phyloP scores from a whole-genome alignment of 169 alveolate genomes.

The Cyclospora cayetanensis region DNA sequence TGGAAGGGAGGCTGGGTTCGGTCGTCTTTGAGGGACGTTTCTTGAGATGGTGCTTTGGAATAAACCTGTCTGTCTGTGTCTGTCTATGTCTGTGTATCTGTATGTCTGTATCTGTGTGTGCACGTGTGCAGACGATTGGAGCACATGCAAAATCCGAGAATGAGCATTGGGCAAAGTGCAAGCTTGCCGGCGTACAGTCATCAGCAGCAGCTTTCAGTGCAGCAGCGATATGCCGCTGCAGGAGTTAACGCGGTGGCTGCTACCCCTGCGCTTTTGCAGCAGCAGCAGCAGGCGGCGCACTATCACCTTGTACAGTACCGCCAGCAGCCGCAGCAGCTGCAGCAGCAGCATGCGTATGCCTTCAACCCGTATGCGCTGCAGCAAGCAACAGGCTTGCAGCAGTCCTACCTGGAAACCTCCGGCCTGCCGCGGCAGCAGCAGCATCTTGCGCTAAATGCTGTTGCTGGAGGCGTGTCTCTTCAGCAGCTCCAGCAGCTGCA shows the following conservation, averaged over 20 bases:
- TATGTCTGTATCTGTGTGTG: too few relatives aligned
- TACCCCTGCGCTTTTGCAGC: neutral
- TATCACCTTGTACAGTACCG: neutral
- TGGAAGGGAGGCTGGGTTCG: too few relatives aligned
- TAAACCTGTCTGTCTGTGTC: too few relatives aligned
- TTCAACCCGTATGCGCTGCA: neutral
- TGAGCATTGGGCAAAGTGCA: too few relatives aligned
- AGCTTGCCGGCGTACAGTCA: neutral
- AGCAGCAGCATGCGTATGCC: slow-evolving; percentile 21
- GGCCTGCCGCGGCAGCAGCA: slow-evolving; percentile 45
- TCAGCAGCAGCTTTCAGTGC: slow-evolving; percentile 5
- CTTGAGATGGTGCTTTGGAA: too few relatives aligned
- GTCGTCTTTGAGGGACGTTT: too few relatives aligned
- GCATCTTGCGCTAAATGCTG: neutral
- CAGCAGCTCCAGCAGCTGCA: slow-evolving; percentile 22
- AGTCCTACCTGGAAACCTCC: neutral
- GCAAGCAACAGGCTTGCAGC: neutral
- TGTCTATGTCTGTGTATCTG: too few relatives aligned
- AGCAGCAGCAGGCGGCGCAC: slow-evolving; percentile 37
- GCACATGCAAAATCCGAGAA: neutral
- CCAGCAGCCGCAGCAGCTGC: slow-evolving; percentile 56
- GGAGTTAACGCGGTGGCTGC: slow-evolving; percentile 23
- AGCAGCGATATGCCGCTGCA: neutral
- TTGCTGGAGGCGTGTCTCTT: neutral
- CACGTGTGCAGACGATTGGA: neutral